Conservation (phyloP, 2,329 filamentous ascomycete species). For the Cladosporium sp. region DNA sequence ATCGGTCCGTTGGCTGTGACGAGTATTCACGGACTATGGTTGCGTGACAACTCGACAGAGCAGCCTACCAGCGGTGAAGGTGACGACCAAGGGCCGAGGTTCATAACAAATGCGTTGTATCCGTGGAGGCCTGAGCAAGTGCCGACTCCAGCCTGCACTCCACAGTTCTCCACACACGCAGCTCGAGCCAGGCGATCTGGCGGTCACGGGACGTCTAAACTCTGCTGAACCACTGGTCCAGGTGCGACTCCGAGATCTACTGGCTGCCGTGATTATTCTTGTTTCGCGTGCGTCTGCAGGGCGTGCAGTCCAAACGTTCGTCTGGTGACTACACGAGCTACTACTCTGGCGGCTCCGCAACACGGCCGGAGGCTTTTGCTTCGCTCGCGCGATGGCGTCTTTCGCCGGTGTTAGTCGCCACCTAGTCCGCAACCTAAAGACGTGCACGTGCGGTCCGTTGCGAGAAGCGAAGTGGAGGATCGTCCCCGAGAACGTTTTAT, state of each 20-base stretch:
- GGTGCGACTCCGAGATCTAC: no score
- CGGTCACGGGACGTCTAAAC: no score
- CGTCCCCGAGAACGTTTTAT: not conserved
- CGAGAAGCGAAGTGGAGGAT: constrained; percentile 9
- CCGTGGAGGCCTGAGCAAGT: not conserved
- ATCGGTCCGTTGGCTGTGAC: not conserved
- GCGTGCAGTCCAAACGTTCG: not conserved
- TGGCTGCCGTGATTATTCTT: no score
- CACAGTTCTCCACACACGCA: not conserved
- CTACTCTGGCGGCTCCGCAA: not conserved
- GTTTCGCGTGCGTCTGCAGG: no score
- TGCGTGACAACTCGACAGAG: no score
- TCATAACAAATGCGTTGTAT: no score
- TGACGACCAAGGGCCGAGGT: no score
- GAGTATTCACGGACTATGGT: no score
- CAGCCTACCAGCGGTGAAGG: no score
- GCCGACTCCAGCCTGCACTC: not conserved
- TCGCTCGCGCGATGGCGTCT: not conserved
- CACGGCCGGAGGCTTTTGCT: not conserved
- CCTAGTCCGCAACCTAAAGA: not conserved
- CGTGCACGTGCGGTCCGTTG: constrained; percentile 9
- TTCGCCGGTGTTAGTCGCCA: no score
- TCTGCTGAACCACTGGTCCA: no score
- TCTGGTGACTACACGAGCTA: not conserved
- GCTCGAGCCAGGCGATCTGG: no score